Conservation (phyloP, 2,329 filamentous ascomycete genomes). For the Elsinoe australis region DNA sequence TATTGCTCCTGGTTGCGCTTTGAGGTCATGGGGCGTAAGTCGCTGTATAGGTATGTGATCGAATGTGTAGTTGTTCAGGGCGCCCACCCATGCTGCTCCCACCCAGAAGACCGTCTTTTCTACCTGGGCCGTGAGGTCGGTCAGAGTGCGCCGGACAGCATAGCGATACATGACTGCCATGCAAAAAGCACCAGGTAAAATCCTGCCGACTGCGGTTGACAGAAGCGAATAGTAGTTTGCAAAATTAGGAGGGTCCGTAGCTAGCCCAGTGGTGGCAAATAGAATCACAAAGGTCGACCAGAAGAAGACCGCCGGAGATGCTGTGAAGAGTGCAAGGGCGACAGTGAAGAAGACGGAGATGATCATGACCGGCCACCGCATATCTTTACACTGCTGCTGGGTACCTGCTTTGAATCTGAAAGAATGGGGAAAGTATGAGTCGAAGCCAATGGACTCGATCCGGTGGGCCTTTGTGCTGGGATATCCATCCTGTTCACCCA, state of each 20-base stretch:
- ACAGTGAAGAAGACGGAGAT: slow-evolving; percentile 74
- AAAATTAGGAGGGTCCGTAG: slow-evolving; percentile 73
- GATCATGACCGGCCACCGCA: slow-evolving; percentile 74
- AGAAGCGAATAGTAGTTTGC: slow-evolving; percentile 62
- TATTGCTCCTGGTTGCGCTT: slow-evolving; percentile 81
- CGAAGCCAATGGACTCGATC: slow-evolving; percentile 69
- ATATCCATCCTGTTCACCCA: slow-evolving; percentile 61
- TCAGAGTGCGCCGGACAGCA: slow-evolving; percentile 65
- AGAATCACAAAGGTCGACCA: slow-evolving; percentile 72
- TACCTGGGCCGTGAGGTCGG: slow-evolving; percentile 68
- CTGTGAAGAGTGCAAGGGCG: slow-evolving; percentile 72
- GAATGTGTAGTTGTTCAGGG: slow-evolving; percentile 91
- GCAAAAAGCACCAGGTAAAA: slow-evolving; percentile 79
- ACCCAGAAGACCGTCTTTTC: slow-evolving; percentile 90
- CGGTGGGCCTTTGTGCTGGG: slow-evolving; percentile 59
- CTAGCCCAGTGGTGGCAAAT: slow-evolving; percentile 85
- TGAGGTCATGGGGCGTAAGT: slow-evolving; percentile 81
- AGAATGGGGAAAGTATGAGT: slow-evolving; percentile 81
- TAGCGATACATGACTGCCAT: slow-evolving; percentile 82
- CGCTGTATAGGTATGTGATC: slow-evolving; percentile 88
- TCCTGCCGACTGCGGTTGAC: slow-evolving; percentile 69
- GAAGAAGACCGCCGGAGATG: slow-evolving; percentile 73
- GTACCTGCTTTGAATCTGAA: slow-evolving; percentile 66
- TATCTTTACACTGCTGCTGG: slow-evolving; percentile 62
- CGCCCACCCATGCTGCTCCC: slow-evolving; percentile 82